Percentiles rank a stretch among this genome's conserved stretches.
These are phyloP conservation scores for Psidium friedrichsthalianum DNA, from an alignment of 345 rosid species.

Conservation along the genomic window DNA sequence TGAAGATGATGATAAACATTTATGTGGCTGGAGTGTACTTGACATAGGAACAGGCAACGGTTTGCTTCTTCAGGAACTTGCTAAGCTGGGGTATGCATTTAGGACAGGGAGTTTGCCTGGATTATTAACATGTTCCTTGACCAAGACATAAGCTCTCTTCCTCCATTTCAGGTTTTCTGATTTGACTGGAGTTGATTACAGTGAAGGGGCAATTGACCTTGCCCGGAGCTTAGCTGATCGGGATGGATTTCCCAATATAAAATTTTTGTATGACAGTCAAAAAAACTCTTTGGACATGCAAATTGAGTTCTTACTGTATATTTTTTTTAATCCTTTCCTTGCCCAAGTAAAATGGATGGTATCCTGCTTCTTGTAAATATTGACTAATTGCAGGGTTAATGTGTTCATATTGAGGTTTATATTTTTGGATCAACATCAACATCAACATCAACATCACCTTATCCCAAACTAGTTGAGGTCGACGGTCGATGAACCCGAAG, in stretches of 20 bases:
- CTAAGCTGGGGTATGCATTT: slow-evolving; percentile 76
- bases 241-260: slow-evolving; percentile 62
- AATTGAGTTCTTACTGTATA: background rate
- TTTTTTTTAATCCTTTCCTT: background rate
- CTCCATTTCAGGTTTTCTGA: slow-evolving; percentile 64
- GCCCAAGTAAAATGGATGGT: background rate
- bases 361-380: background rate
- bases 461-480: too few species aligned
- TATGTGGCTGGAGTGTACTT: slow-evolving; percentile 84
- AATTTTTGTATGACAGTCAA: slow-evolving; percentile 43
- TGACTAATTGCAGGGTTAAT: background rate
- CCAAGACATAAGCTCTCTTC: background rate
- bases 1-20: slow-evolving; percentile 43
- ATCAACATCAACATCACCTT: too few species aligned
- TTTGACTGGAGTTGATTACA: slow-evolving; percentile 83
- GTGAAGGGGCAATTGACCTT: slow-evolving; percentile 85
- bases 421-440: background rate
- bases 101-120: slow-evolving; percentile 5
- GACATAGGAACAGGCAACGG: slow-evolving; percentile 98
- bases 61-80: slow-evolving; percentile 88
- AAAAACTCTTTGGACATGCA: background rate
- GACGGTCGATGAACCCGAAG: too few species aligned
- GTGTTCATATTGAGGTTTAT: background rate
- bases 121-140: background rate
- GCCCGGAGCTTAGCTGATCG: slow-evolving; percentile 75